A percentile compares a stretch with the other conserved stretches of the same genome.
These are phyloP conservation scores for Tuber indicum DNA, from an alignment of 495 filamentous ascomycete species.

Conservation along the genomic window DNA sequence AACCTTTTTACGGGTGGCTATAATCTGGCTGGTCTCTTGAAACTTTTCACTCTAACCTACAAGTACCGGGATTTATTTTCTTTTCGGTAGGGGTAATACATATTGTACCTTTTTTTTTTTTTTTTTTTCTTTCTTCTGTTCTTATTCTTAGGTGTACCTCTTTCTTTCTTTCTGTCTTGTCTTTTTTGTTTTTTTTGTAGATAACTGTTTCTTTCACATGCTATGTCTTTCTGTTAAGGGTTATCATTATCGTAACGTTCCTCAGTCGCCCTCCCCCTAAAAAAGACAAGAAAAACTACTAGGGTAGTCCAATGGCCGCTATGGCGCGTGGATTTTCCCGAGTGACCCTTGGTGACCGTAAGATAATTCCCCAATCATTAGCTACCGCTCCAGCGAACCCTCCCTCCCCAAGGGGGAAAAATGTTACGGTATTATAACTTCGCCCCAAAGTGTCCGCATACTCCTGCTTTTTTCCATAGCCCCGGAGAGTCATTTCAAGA, in stretches of 20 bases:
- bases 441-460: background rate
- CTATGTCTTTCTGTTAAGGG: background rate
- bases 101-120: background rate
- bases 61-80: background rate
- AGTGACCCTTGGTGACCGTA: background rate
- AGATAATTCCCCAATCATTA: background rate
- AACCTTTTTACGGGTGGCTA: slow-evolving; percentile 15
- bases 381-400: background rate
- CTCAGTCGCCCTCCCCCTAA: background rate
- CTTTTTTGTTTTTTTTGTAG: background rate
- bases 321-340: background rate
- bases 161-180: background rate
- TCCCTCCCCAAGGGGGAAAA: background rate
- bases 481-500: background rate
- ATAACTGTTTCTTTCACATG: background rate
- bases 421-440: background rate
- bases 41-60: slow-evolving; percentile 16
- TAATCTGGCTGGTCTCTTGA: slow-evolving; percentile 33
- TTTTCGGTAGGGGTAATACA: background rate
- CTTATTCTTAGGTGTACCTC: background rate
- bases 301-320: background rate
- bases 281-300: background rate
- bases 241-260: background rate
- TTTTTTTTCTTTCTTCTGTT: background rate
- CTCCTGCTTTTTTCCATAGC: background rate